Conservation (phyloP, 176 grass and related monocot genomes). For the Olyra latifolia region DNA sequence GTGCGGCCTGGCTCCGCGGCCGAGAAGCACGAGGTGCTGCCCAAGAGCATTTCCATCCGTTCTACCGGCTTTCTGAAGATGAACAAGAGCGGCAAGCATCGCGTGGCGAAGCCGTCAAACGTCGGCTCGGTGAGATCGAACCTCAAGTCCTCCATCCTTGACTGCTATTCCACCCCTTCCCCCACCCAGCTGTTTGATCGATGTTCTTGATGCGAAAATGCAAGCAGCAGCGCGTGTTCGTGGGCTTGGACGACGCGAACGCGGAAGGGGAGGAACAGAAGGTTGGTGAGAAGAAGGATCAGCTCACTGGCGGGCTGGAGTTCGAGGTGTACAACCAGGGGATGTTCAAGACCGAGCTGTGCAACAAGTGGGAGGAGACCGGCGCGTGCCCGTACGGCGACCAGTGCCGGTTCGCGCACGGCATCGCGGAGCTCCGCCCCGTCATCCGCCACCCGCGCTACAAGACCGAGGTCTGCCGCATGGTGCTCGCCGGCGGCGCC, state of each 20-base stretch:
- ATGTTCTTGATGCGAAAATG: conserved; percentile 6
- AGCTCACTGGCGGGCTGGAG: conserved; percentile 49
- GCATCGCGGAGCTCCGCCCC: conserved; percentile 88
- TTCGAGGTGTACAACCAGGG: conserved; percentile 92
- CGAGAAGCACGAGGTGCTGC: conserved; percentile 47
- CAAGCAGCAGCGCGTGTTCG: conserved; percentile 71
- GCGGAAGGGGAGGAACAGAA: conserved; percentile 17
- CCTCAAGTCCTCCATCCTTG: background rate
- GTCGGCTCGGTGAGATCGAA: conserved; percentile 51
- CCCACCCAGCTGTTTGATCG: conserved; percentile 12
- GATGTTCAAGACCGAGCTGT: conserved; percentile 98
- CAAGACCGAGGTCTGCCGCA: conserved; percentile 92
- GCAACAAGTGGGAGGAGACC: conserved; percentile 98
- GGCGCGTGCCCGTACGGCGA: conserved; percentile 72
- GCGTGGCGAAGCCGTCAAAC: conserved; percentile 28
- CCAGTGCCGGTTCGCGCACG: conserved; percentile 96
- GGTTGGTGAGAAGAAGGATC: conserved; percentile 12
- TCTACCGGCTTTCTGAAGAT: conserved; percentile 71
- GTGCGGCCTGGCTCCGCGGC: conserved; percentile 17
- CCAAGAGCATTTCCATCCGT: conserved; percentile 86
- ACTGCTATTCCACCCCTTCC: background rate
- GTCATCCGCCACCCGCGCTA: conserved; percentile 95
- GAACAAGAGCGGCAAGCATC: conserved; percentile 37
- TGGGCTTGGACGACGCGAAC: conserved; percentile 38
- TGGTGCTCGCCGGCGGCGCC: conserved; percentile 67